Conservation (phyloP, 495 filamentous ascomycete genomes). For the Hypoxylon cercidicola region DNA sequence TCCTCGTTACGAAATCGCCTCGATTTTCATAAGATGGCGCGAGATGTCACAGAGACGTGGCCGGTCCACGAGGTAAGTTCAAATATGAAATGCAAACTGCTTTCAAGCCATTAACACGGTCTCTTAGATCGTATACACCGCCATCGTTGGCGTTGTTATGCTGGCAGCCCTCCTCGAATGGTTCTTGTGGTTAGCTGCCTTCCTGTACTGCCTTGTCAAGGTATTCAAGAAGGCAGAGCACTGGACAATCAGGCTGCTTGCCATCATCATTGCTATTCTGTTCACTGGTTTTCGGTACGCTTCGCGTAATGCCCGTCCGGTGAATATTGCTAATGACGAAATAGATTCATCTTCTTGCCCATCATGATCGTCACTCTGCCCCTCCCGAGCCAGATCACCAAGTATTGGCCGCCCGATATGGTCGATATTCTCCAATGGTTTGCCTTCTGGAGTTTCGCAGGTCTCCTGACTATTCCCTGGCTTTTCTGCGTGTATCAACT, state of each 20-base stretch:
- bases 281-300: constrained; percentile 80
- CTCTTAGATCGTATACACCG: constrained; percentile 72
- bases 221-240: constrained; percentile 91
- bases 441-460: constrained; percentile 94
- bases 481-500: constrained; percentile 91
- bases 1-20: background rate
- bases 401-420: constrained; percentile 73
- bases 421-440: constrained; percentile 88
- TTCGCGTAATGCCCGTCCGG: background rate
- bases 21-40: constrained; percentile 50
- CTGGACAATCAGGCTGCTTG: constrained; percentile 80
- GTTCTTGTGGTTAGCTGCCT: constrained; percentile 92
- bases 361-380: constrained; percentile 96
- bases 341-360: constrained; percentile 85
- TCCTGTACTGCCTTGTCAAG: constrained; percentile 90
- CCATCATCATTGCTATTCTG: constrained; percentile 75
- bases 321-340: constrained; percentile 14
- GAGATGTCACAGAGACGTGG: constrained; percentile 61
- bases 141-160: constrained; percentile 85
- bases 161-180: constrained; percentile 89
- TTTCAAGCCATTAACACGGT: constrained; percentile 19
- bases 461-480: constrained; percentile 87
- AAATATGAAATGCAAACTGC: background rate
- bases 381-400: constrained; percentile 74
- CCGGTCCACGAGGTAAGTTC: constrained; percentile 70